A percentile compares a stretch with the other conserved stretches of the same genome.
These are phyloP conservation scores for Phyllosticta citrichinensis DNA, from an alignment of 2,329 filamentous ascomycete genomes.

Conservation along the genomic window DNA sequence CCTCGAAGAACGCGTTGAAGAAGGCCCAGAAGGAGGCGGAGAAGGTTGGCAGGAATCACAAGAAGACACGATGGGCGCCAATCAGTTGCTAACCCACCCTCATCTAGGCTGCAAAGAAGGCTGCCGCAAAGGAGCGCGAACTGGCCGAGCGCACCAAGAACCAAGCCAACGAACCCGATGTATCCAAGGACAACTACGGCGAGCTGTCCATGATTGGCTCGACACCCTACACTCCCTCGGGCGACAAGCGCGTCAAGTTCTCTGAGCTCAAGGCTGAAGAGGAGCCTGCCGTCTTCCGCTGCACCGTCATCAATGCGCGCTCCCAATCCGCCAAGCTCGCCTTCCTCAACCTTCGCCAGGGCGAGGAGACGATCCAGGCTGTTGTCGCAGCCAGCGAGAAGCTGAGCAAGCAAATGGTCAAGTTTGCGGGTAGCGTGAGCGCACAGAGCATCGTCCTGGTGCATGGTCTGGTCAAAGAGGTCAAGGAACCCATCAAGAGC, in stretches of 20 bases:
- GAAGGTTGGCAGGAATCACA: conserved; percentile 19
- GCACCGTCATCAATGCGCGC: conserved; percentile 77
- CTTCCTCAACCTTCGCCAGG: conserved; percentile 75
- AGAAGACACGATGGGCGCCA: not conserved
- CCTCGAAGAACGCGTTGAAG: conserved; percentile 33
- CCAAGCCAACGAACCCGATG: conserved; percentile 56
- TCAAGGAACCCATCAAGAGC: conserved; percentile 80
- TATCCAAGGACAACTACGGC: conserved; percentile 72
- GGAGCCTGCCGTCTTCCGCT: conserved; percentile 58
- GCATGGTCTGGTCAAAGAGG: conserved; percentile 71
- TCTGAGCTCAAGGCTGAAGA: conserved; percentile 28
- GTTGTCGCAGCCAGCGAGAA: conserved; percentile 55
- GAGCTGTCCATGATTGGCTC: conserved; percentile 50
- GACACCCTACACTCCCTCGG: conserved; percentile 41
- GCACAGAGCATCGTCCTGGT: conserved; percentile 75
- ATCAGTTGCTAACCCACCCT: conserved; percentile 11
- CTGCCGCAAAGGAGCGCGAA: conserved; percentile 37
- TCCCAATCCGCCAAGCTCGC: conserved; percentile 85
- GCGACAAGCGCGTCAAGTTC: conserved; percentile 49
- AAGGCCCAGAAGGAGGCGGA: conserved; percentile 33
- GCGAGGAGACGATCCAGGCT: conserved; percentile 70
- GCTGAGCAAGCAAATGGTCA: conserved; percentile 83
- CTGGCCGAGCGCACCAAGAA: conserved; percentile 40
- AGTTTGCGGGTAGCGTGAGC: conserved; percentile 68
- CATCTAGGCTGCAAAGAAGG: conserved; percentile 30